phyloP scores from a whole-genome alignment of 192 early-diverging fungal genomes.

The Dispira simplex region DNA sequence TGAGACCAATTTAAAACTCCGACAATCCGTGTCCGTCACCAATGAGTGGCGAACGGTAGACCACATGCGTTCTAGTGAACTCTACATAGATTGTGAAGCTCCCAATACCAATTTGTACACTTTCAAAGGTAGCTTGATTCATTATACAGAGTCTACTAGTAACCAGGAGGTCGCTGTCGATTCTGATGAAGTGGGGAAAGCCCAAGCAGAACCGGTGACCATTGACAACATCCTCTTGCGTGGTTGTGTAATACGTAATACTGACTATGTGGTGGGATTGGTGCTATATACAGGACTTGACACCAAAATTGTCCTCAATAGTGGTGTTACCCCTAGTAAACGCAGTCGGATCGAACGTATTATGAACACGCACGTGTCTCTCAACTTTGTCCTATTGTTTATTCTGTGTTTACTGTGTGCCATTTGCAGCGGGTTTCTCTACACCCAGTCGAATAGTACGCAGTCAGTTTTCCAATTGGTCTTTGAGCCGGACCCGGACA shows the following conservation, averaged over 20 bases:
- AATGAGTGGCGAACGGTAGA: slow-evolving; percentile 31
- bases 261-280: slow-evolving; percentile 71
- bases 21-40: slow-evolving; percentile 48
- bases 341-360: slow-evolving; percentile 79
- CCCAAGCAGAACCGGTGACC: slow-evolving; percentile 45
- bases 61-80: slow-evolving; percentile 40
- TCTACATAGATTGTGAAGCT: slow-evolving; percentile 66
- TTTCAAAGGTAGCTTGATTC: slow-evolving; percentile 54
- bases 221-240: slow-evolving; percentile 75
- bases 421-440: slow-evolving; percentile 45
- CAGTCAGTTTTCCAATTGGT: slow-evolving; percentile 22
- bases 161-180: neutral
- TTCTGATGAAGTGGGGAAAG: slow-evolving; percentile 4
- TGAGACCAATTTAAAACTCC: slow-evolving; percentile 93
- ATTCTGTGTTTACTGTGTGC: slow-evolving; percentile 53
- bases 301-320: slow-evolving; percentile 95
- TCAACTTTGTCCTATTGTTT: slow-evolving; percentile 69
- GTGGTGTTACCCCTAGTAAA: slow-evolving; percentile 83
- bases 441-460: slow-evolving; percentile 29
- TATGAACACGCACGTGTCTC: slow-evolving; percentile 75
- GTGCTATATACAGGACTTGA: slow-evolving; percentile 84
- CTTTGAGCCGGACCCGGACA: slow-evolving; percentile 28
- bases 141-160: neutral
- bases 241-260: slow-evolving; percentile 88
- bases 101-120: slow-evolving; percentile 82